Percentiles rank a stretch among this genome's conserved stretches.
Conservation (phyloP, 495 filamentous ascomycete species). For the Friedmanniomyces endolithicus region DNA sequence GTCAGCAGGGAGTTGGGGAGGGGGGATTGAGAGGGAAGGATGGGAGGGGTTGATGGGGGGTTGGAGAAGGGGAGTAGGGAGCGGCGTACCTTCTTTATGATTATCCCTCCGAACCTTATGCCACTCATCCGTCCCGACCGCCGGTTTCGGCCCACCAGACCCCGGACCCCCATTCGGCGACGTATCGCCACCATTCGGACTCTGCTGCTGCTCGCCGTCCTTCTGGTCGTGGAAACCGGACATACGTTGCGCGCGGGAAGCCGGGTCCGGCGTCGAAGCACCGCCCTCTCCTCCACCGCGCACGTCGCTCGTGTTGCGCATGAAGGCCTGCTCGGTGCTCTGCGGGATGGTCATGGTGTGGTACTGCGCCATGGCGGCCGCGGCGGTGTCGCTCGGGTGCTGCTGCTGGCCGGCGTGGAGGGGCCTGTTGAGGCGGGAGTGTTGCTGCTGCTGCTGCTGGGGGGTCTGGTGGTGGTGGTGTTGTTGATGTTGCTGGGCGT, state of each 20-base stretch:
- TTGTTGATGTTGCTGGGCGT: conserved; percentile 1
- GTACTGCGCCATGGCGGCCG: conserved; percentile 57
- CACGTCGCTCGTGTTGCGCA: conserved; percentile 26
- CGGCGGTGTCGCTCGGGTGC: conserved; percentile 45
- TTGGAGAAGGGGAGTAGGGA: background rate
- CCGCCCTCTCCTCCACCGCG: conserved; percentile 7
- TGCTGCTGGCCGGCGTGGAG: conserved; percentile 1
- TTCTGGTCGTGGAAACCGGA: conserved; percentile 22
- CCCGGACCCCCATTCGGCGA: conserved; percentile 23
- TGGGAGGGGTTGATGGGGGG: too few relatives aligned
- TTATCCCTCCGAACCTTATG: conserved; percentile 95
- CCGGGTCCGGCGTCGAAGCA: conserved; percentile 25
- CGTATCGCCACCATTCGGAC: conserved; percentile 21
- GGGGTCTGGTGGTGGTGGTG: background rate
- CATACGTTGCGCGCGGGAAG: conserved; percentile 18
- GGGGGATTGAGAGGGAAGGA: background rate
- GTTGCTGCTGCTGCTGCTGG: conserved; percentile 16
- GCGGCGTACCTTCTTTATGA: conserved; percentile 83
- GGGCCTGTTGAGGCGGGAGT: conserved; percentile 23
- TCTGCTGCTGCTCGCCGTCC: conserved; percentile 10
- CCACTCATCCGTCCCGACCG: conserved; percentile 94
- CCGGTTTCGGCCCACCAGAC: conserved; percentile 47
- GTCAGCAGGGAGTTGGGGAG: too few relatives aligned
- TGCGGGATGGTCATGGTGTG: conserved; percentile 58
- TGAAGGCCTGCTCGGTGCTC: conserved; percentile 56